Conservation (phyloP, 306 rosid species). For the Ormosia semicastrata region DNA sequence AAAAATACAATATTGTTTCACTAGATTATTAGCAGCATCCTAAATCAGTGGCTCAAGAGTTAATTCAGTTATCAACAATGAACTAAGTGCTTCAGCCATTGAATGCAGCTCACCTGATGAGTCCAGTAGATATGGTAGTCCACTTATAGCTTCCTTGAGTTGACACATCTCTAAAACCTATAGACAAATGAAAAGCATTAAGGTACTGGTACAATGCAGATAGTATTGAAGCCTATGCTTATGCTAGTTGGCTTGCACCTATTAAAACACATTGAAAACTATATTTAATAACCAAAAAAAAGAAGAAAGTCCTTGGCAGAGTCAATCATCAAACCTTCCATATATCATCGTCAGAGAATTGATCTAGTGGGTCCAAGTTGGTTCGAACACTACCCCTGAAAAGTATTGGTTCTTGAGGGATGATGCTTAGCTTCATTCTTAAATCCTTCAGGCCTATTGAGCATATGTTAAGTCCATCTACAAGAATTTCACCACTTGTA, state of each 20-base stretch:
- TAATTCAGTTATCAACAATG: too few relatives aligned
- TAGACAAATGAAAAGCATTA: neutral
- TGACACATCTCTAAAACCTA: conserved; percentile 63
- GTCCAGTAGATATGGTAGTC: conserved; percentile 46
- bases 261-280: too few relatives aligned
- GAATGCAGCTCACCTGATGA: conserved; percentile 43
- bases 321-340: conserved; percentile 45
- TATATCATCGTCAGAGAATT: conserved; percentile 64
- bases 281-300: too few relatives aligned
- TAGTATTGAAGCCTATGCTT: too few relatives aligned
- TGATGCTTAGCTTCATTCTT: conserved; percentile 66
- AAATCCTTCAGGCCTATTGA: conserved; percentile 66
- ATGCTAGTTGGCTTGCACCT: too few relatives aligned
- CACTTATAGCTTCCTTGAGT: conserved; percentile 41
- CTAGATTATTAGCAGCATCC: too few relatives aligned
- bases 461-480: conserved; percentile 58
- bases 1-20: neutral
- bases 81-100: too few relatives aligned
- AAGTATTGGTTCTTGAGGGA: conserved; percentile 83
- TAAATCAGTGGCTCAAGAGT: too few relatives aligned
- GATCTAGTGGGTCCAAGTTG: conserved; percentile 72
- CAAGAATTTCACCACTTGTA: conserved; percentile 41
- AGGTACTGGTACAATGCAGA: too few relatives aligned
- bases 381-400: conserved; percentile 64
- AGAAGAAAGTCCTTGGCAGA: too few relatives aligned